A percentile compares a stretch with the other conserved stretches of the same genome.
Conservation (phyloP, 306 rosid genomes). For the Trichosanthes truncata region DNA sequence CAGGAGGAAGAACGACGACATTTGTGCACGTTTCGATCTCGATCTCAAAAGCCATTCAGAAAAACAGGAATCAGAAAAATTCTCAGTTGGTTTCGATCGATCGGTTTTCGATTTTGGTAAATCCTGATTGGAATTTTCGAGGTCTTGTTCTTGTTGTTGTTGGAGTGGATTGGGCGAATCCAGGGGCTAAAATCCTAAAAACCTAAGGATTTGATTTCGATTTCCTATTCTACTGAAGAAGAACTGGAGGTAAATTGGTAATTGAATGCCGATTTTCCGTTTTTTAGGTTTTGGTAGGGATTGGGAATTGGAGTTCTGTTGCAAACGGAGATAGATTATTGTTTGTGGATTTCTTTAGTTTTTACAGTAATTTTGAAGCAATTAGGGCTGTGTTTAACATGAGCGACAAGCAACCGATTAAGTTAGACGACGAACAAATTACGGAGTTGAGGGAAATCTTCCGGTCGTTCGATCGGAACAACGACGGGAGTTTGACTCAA, state of each 20-base stretch:
- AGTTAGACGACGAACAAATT: slow-evolving; percentile 70
- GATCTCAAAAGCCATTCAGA: background rate
- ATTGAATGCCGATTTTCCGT: background rate
- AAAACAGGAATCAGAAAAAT: background rate
- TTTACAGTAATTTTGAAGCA: background rate
- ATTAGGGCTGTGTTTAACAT: slow-evolving; percentile 22
- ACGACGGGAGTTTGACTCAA: slow-evolving; percentile 84
- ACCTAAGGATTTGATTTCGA: background rate
- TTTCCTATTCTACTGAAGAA: background rate
- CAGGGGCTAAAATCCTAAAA: background rate
- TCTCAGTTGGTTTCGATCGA: background rate
- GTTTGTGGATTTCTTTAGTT: background rate
- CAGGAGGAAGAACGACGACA: slow-evolving; percentile 16
- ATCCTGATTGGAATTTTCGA: background rate
- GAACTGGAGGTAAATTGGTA: background rate
- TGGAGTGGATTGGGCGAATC: background rate
- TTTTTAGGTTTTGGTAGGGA: background rate
- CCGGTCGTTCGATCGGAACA: slow-evolving; percentile 79
- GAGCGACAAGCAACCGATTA: slow-evolving; percentile 52
- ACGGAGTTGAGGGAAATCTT: slow-evolving; percentile 71
- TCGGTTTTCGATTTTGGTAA: background rate
- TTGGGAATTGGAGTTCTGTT: background rate
- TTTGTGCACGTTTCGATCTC: background rate
- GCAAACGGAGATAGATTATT: background rate
- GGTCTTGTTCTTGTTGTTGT: background rate